A percentile compares a stretch with the other conserved stretches of the same genome.
These are phyloP conservation scores for Taiozyma sp. DNA, from an alignment of 1,139 yeast species.

Conservation along the genomic window DNA sequence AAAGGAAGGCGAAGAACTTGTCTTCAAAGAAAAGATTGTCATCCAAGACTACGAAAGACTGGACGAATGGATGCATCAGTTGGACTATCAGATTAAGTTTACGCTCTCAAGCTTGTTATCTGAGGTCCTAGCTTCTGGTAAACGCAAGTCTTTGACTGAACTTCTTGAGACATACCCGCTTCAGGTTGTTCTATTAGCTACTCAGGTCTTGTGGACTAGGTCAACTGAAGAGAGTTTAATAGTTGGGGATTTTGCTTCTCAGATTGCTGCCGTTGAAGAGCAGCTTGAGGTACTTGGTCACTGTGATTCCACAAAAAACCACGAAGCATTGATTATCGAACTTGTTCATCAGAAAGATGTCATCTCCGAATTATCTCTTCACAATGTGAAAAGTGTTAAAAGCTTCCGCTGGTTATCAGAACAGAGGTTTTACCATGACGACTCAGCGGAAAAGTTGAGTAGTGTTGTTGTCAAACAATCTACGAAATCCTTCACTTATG, in stretches of 20 bases:
- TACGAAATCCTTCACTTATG: constrained; percentile 51
- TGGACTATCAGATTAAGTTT: constrained; percentile 51
- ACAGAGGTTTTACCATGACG: constrained; percentile 45
- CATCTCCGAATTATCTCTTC: constrained; percentile 24
- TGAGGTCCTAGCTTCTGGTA: constrained; percentile 26
- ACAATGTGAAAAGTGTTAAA: constrained; percentile 14
- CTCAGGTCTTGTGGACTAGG: constrained; percentile 57
- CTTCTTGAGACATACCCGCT: constrained; percentile 43
- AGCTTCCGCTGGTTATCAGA: constrained; percentile 48
- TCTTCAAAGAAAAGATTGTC: constrained; percentile 41
- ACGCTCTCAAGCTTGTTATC: constrained; percentile 40
- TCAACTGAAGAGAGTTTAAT: constrained; percentile 31
- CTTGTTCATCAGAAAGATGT: constrained; percentile 56
- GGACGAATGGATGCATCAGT: constrained; percentile 58
- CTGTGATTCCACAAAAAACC: constrained; percentile 37
- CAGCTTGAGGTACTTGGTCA: constrained; percentile 29
- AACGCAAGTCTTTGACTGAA: constrained; percentile 13
- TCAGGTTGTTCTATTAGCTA: constrained; percentile 54
- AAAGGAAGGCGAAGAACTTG: constrained; percentile 57
- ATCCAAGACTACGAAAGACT: constrained; percentile 39
- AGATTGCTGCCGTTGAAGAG: constrained; percentile 6
- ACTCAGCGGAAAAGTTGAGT: constrained; percentile 25
- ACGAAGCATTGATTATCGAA: constrained; percentile 63
- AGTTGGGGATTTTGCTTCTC: constrained; percentile 6
- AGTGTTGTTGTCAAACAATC: constrained; percentile 52